Conservation (phyloP, 129 eudicot genomes). For the Flaveria bidentis region DNA sequence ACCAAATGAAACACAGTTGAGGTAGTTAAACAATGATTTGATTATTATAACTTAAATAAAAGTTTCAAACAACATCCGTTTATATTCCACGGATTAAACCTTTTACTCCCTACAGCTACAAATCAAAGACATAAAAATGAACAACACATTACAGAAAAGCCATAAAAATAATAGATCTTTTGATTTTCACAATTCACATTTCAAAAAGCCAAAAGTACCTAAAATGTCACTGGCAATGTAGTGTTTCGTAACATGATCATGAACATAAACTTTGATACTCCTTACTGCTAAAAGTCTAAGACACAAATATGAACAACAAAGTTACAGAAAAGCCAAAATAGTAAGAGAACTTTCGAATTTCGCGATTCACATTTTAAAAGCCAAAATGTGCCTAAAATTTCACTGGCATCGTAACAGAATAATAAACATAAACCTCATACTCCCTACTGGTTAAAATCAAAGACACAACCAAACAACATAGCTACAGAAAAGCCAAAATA, state of each 20-base stretch:
- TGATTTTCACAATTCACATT: not conserved
- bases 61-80: constrained; percentile 13
- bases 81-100: constrained; percentile 18
- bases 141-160: not conserved
- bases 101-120: not conserved
- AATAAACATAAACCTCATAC: not conserved
- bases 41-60: not conserved
- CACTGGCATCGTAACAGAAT: not conserved
- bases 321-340: not conserved
- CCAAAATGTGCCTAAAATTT: too few species aligned
- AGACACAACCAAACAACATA: not conserved
- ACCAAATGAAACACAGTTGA: constrained; percentile 12
- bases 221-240: not conserved
- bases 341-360: not conserved
- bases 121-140: not conserved
- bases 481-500: not conserved
- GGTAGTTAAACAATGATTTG: not conserved
- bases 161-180: not conserved
- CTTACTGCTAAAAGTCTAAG: not conserved
- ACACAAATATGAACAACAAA: not conserved
- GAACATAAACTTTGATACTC: not conserved
- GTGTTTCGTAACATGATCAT: not conserved
- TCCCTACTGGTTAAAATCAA: not conserved
- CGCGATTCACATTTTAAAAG: not conserved
- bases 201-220: not conserved